Conservation (phyloP, 441 rosid genomes). For the Flueggea neowawraea region DNA sequence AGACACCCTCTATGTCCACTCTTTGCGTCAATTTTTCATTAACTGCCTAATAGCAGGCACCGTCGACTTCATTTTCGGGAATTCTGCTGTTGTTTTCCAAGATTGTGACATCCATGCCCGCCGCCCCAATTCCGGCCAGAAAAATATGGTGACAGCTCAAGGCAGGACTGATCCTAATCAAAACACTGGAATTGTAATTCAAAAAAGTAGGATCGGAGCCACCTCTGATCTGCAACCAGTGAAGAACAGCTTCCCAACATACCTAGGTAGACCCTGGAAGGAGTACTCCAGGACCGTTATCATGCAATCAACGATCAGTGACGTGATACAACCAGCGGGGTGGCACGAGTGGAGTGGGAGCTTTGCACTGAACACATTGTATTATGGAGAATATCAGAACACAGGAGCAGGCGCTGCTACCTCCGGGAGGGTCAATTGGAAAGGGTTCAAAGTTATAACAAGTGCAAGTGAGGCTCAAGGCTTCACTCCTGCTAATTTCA, state of each 20-base stretch:
- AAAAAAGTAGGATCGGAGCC: constrained; percentile 50
- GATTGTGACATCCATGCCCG: constrained; percentile 84
- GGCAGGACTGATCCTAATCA: constrained; percentile 77
- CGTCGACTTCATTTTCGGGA: constrained; percentile 81
- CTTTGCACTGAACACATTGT: constrained; percentile 45
- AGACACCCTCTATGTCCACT: constrained; percentile 80
- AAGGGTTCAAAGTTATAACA: constrained; percentile 55
- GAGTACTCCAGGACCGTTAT: constrained; percentile 68
- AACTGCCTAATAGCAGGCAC: constrained; percentile 65
- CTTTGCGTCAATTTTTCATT: constrained; percentile 62
- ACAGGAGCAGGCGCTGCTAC: constrained; percentile 63
- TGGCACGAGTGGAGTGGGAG: constrained; percentile 63
- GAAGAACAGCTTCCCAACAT: constrained; percentile 47
- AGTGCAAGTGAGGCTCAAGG: constrained; percentile 46
- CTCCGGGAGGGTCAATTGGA: constrained; percentile 54
- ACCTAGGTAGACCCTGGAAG: constrained; percentile 95
- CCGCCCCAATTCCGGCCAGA: constrained; percentile 58
- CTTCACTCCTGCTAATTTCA: constrained; percentile 45
- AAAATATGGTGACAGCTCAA: constrained; percentile 82
- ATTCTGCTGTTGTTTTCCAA: constrained; percentile 62
- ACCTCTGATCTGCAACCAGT: constrained; percentile 48
- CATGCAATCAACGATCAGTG: constrained; percentile 53
- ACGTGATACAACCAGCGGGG: constrained; percentile 47
- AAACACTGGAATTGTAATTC: constrained; percentile 73
- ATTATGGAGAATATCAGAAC: constrained; percentile 68